These are phyloP conservation scores for Tricholoma hemisulphureum DNA, from an alignment of 768 basidiomycete genomes.

Conservation along the genomic window DNA sequence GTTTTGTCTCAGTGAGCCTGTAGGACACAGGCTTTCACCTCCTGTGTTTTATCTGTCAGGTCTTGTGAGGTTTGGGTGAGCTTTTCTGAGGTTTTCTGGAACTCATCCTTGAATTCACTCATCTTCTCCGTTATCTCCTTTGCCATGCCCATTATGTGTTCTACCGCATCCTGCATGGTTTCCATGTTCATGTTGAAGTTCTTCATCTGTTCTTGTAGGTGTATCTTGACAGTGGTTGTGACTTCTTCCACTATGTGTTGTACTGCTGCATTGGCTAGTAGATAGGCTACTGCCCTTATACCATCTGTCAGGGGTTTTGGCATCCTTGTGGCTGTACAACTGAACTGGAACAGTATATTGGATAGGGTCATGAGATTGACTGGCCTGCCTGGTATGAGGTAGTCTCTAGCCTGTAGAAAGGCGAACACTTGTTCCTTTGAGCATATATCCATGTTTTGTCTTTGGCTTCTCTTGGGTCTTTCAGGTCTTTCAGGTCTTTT, in stretches of 20 bases:
- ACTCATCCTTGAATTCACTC: neutral
- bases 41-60: neutral
- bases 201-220: neutral
- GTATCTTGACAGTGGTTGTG: neutral
- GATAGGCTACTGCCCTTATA: neutral
- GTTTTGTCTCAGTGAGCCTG: no score
- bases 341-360: no score
- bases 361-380: no score
- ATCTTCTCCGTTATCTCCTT: neutral
- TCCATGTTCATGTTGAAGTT: neutral
- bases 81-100: neutral
- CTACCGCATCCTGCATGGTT: neutral
- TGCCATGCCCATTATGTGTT: neutral
- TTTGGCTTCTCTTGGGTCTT: no score
- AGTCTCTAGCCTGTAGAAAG: no score
- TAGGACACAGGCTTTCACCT: no score
- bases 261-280: neutral
- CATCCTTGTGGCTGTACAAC: neutral
- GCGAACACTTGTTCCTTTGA: no score
- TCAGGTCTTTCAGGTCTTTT: no score
- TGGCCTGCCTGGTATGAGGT: no score
- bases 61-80: neutral
- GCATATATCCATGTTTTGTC: no score
- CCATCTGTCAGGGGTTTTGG: neutral
- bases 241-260: neutral